Percentiles rank a stretch among this genome's conserved stretches.
Conservation (phyloP, 1,284 basidiomycete genomes). For the Tetrapyrgos nigripes region DNA sequence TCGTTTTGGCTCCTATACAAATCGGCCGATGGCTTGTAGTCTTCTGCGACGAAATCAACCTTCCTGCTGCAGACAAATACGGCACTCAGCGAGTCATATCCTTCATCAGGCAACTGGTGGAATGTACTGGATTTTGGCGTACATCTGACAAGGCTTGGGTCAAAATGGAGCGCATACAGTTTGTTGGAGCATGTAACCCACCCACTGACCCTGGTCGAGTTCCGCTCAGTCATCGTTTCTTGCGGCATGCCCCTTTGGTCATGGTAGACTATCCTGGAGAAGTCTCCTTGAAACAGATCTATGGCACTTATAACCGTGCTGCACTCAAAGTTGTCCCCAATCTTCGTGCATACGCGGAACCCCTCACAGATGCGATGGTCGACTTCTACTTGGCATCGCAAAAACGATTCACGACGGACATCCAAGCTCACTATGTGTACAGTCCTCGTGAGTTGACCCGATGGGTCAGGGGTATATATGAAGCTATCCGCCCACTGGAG, state of each 20-base stretch:
- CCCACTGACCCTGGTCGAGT: conserved; percentile 99
- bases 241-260: conserved; percentile 97
- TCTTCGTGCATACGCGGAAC: conserved; percentile 91
- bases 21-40: conserved; percentile 98
- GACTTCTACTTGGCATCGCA: conserved; percentile 95
- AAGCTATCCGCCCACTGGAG: conserved; percentile 94
- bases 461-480: conserved; percentile 98
- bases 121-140: conserved; percentile 95
- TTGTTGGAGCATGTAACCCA: conserved; percentile 99
- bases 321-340: conserved; percentile 96
- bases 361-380: conserved; percentile 98
- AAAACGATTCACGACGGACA: conserved; percentile 92
- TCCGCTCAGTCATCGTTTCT: conserved; percentile 96
- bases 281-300: conserved; percentile 97
- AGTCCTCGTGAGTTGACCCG: conserved; percentile 98
- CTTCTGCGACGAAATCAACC: conserved; percentile 99
- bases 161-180: conserved; percentile 96
- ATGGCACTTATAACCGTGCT: conserved; percentile 98
- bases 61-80: conserved; percentile 97
- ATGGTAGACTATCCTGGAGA: conserved; percentile 99
- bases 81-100: conserved; percentile 99
- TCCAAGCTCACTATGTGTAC: conserved; percentile 99
- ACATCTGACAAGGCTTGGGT: conserved; percentile 97
- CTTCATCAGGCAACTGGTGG: conserved; percentile 97
- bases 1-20: conserved; percentile 91